Evolutionary conservation across 2,329 filamentous ascomycete species (phyloP).

Genomic region (Davidsoniella australis): DNA sequence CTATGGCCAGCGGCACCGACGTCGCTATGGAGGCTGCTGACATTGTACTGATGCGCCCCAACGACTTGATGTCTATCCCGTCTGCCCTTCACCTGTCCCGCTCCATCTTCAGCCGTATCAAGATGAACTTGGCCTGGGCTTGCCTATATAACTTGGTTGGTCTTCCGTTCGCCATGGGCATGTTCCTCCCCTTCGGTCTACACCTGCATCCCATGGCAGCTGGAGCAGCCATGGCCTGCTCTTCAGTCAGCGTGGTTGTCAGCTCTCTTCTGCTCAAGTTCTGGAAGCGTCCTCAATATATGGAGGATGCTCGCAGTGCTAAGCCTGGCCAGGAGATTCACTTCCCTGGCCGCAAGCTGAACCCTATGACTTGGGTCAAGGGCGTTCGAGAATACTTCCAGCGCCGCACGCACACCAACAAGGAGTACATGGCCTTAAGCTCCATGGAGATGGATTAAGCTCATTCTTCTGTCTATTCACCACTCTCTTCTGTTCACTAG

Average conservation of each 20-base stretch:
- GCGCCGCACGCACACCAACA: not conserved
- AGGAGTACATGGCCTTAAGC: slow-evolving; percentile 42
- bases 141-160: slow-evolving; percentile 86
- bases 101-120: slow-evolving; percentile 81
- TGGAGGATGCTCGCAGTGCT: slow-evolving; percentile 52
- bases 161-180: slow-evolving; percentile 88
- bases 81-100: slow-evolving; percentile 66
- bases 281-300: slow-evolving; percentile 74
- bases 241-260: slow-evolving; percentile 75
- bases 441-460: slow-evolving; percentile 26
- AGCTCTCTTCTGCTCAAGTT: slow-evolving; percentile 71
- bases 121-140: slow-evolving; percentile 81
- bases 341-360: slow-evolving; percentile 22
- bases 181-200: slow-evolving; percentile 79
- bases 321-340: slow-evolving; percentile 29
- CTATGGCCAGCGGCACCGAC: slow-evolving; percentile 81
- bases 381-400: not conserved
- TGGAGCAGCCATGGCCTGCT: slow-evolving; percentile 82
- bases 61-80: slow-evolving; percentile 84
- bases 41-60: slow-evolving; percentile 84
- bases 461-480: too few relatives aligned
- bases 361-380: slow-evolving; percentile 8
- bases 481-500: not conserved
- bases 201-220: slow-evolving; percentile 88
- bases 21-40: slow-evolving; percentile 96